These are phyloP conservation scores for Rhodofomes roseus DNA, from an alignment of 1,284 basidiomycete species.

Conservation along the genomic window DNA sequence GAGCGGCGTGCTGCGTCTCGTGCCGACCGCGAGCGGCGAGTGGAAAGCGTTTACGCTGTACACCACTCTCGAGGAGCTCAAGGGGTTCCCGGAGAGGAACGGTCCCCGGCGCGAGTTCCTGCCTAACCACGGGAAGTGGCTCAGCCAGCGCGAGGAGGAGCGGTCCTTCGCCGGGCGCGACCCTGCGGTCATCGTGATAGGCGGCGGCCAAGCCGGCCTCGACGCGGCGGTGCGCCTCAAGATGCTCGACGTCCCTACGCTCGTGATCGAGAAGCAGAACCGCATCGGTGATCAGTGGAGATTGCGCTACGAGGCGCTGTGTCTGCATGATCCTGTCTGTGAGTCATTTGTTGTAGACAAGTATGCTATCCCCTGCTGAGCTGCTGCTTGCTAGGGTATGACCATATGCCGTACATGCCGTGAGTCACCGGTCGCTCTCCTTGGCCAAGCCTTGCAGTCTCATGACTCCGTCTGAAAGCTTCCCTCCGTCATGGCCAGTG, in stretches of 20 bases:
- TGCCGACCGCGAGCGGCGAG: slow-evolving; percentile 37
- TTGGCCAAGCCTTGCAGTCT: not conserved
- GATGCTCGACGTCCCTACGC: slow-evolving; percentile 41
- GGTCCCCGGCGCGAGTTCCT: slow-evolving; percentile 30
- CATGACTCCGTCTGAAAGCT: slow-evolving; percentile 30
- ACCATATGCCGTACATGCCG: slow-evolving; percentile 50
- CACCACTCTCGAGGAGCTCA: slow-evolving; percentile 52
- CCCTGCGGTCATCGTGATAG: slow-evolving; percentile 28
- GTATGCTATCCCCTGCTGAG: slow-evolving; percentile 6
- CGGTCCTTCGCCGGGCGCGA: not conserved
- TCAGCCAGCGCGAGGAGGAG: slow-evolving; percentile 20
- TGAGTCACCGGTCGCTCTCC: slow-evolving; percentile 11
- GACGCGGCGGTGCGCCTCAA: slow-evolving; percentile 52
- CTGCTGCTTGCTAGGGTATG: slow-evolving; percentile 34
- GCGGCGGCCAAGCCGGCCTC: slow-evolving; percentile 60
- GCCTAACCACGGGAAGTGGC: slow-evolving; percentile 33
- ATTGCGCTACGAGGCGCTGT: slow-evolving; percentile 39
- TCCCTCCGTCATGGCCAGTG: slow-evolving; percentile 59
- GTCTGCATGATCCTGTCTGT: slow-evolving; percentile 59
- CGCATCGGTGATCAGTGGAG: slow-evolving; percentile 44
- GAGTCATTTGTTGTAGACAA: slow-evolving; percentile 23
- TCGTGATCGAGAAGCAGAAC: slow-evolving; percentile 47
- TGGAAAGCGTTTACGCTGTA: slow-evolving; percentile 55
- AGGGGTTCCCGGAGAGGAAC: slow-evolving; percentile 39
- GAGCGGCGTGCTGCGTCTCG: slow-evolving; percentile 46